Evolutionary conservation across 352 stramenopile species (phyloP).

Genomic region (Elongisporangium anandrum): DNA sequence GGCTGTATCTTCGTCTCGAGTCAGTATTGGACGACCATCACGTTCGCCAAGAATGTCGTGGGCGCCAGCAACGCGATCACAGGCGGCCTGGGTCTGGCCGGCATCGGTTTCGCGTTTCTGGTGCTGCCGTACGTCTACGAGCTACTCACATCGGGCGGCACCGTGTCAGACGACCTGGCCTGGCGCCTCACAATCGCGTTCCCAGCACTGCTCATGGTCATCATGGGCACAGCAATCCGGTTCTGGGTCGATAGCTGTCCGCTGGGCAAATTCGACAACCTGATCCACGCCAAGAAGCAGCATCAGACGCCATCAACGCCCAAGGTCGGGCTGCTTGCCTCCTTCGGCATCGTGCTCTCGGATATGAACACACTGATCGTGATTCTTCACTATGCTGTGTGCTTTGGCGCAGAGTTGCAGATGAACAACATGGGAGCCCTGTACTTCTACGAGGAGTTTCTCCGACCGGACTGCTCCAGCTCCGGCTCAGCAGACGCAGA

Average conservation of each 20-base stretch:
- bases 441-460: slow-evolving; percentile 92
- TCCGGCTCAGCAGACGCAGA: slow-evolving; percentile 5
- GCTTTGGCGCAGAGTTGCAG: slow-evolving; percentile 94
- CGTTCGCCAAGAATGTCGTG: slow-evolving; percentile 93
- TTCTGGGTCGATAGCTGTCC: slow-evolving; percentile 86
- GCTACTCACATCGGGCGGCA: slow-evolving; percentile 58
- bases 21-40: slow-evolving; percentile 94
- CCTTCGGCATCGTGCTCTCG: slow-evolving; percentile 52
- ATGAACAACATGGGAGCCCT: slow-evolving; percentile 94
- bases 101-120: slow-evolving; percentile 88
- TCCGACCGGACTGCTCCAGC: slow-evolving; percentile 36
- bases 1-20: slow-evolving; percentile 93
- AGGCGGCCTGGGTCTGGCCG: slow-evolving; percentile 90
- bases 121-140: slow-evolving; percentile 87
- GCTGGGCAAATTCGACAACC: slow-evolving; percentile 90
- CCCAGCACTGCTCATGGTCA: slow-evolving; percentile 83
- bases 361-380: slow-evolving; percentile 92
- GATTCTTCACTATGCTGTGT: slow-evolving; percentile 91
- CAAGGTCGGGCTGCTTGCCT: slow-evolving; percentile 22
- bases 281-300: slow-evolving; percentile 54
- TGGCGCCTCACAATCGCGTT: slow-evolving; percentile 92
- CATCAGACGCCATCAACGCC: slow-evolving; percentile 7
- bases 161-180: slow-evolving; percentile 69
- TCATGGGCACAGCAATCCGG: slow-evolving; percentile 66
- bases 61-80: slow-evolving; percentile 92